A percentile compares a stretch with the other conserved stretches of the same genome.
Evolutionary conservation across 352 stramenopile genomes (phyloP).

Genomic region (Pelagophyceae sp.): DNA sequence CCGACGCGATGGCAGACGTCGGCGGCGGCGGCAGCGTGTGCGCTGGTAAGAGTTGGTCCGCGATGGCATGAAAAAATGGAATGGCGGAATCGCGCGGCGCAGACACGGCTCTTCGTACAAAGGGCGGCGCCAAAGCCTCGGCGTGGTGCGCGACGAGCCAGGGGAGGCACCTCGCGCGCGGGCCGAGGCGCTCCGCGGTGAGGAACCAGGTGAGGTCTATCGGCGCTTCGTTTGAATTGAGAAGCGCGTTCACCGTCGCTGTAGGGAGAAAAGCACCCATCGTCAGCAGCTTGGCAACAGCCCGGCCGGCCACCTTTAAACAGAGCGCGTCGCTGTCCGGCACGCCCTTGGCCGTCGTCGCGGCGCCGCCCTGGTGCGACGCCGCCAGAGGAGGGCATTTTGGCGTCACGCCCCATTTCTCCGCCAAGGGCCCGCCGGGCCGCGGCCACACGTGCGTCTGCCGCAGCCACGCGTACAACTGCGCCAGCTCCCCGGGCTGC

Average conservation of each 20-base stretch:
- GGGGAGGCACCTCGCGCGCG: not conserved
- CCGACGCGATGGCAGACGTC: not conserved
- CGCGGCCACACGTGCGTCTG: conserved; percentile 9
- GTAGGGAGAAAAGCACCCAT: conserved; percentile 3
- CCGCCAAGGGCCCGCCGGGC: not conserved
- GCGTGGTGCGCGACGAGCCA: conserved; percentile 8
- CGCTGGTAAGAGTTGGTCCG: not conserved
- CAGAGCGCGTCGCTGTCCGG: not conserved
- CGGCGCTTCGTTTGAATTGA: not conserved
- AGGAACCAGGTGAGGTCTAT: conserved; percentile 7
- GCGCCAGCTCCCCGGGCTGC: not conserved
- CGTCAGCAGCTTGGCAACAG: not conserved
- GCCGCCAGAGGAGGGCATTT: not conserved
- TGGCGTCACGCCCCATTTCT: not conserved
- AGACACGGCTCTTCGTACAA: not conserved
- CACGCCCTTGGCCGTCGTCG: conserved; percentile 9
- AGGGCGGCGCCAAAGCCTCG: not conserved
- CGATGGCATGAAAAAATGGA: conserved; percentile 3
- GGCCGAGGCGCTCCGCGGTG: not conserved
- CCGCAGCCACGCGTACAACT: not conserved
- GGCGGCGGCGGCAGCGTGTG: not conserved
- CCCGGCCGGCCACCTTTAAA: not conserved
- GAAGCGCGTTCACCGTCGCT: not conserved
- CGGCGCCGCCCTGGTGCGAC: not conserved
- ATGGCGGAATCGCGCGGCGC: not conserved